phyloP scores from a whole-genome alignment of 306 rosid species.

The Cicer cuneatum region DNA sequence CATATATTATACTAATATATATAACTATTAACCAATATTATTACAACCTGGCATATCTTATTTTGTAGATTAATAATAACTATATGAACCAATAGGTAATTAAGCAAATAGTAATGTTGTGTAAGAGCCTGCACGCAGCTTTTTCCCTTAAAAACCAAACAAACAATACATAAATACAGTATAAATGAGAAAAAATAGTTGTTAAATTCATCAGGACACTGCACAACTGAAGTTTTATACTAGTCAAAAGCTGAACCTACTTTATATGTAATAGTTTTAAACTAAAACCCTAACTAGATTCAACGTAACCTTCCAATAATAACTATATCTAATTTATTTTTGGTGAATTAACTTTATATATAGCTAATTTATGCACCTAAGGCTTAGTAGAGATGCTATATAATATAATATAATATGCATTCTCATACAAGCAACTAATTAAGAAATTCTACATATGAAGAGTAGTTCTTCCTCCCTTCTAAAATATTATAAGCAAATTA shows the following conservation, averaged over 20 bases:
- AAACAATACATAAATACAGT: neutral
- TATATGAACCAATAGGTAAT: neutral
- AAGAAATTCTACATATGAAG: no score
- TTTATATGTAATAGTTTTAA: slow-evolving; percentile 31
- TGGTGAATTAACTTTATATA: no score
- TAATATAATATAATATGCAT: no score
- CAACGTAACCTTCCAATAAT: slow-evolving; percentile 28
- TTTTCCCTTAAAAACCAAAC: slow-evolving; percentile 32
- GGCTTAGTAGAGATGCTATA: no score
- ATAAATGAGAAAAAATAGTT: slow-evolving; percentile 48
- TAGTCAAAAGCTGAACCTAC: slow-evolving; percentile 47
- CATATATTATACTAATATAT: no score
- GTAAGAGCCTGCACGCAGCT: slow-evolving; percentile 1
- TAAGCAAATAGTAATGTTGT: neutral
- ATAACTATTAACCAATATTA: neutral
- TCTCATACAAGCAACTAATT: no score
- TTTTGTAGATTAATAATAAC: slow-evolving; percentile 7
- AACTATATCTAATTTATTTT: neutral
- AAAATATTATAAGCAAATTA: no score
- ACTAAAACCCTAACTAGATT: slow-evolving; percentile 40
- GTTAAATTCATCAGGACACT: slow-evolving; percentile 43
- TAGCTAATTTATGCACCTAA: no score
- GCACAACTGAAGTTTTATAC: slow-evolving; percentile 45
- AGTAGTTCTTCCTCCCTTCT: no score
- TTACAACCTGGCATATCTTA: neutral